Conservation (phyloP, 2,329 filamentous ascomycete genomes). For the Aureobasidium sp. region DNA sequence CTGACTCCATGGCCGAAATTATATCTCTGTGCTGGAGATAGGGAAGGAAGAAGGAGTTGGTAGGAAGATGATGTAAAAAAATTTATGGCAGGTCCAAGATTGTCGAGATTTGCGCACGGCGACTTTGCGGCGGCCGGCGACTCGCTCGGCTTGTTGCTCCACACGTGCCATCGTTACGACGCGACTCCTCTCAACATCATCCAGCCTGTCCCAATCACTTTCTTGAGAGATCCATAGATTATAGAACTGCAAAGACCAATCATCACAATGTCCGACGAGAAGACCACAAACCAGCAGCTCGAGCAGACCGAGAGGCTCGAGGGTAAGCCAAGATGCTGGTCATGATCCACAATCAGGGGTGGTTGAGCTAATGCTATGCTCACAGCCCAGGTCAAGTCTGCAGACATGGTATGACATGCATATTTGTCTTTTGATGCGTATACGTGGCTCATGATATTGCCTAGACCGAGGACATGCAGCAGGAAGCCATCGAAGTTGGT, state of each 20-base stretch:
- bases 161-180: conserved; percentile 9
- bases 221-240: not conserved
- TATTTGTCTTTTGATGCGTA: not conserved
- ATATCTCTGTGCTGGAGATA: not conserved
- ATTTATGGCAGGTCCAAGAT: conserved; percentile 7
- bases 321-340: conserved; percentile 42
- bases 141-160: conserved; percentile 3
- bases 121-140: conserved; percentile 13
- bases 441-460: not conserved
- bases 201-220: not conserved
- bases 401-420: conserved; percentile 76
- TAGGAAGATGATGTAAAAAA: conserved; percentile 13
- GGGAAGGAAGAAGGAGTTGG: not conserved
- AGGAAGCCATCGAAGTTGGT: conserved; percentile 94
- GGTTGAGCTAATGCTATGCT: conserved; percentile 14
- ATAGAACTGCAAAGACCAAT: not conserved
- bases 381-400: conserved; percentile 91
- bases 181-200: conserved; percentile 14
- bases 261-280: conserved; percentile 33
- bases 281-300: conserved; percentile 15
- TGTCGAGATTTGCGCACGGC: conserved; percentile 11
- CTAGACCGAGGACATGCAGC: conserved; percentile 94
- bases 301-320: conserved; percentile 60
- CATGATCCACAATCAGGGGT: not conserved
- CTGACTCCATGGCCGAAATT: conserved; percentile 41